phyloP scores from a whole-genome alignment of 768 basidiomycete species.

The Chalciporus sphaerocephalus region DNA sequence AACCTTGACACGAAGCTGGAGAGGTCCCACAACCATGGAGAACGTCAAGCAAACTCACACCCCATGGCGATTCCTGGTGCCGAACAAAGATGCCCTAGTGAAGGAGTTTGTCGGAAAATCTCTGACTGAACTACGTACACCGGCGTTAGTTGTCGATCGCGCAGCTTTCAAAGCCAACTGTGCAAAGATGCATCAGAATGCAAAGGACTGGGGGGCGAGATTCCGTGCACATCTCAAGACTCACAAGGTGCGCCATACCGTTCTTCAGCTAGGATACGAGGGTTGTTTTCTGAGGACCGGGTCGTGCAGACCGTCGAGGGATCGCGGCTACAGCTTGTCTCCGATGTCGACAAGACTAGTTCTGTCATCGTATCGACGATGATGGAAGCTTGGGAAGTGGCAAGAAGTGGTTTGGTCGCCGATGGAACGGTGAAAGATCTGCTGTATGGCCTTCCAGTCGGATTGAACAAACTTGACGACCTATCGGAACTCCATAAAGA shows the following conservation, averaged over 20 bases:
- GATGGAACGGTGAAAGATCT: conserved; percentile 78
- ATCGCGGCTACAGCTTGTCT: conserved; percentile 60
- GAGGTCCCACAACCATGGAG: conserved; percentile 16
- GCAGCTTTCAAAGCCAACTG: conserved; percentile 71
- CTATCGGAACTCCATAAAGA: conserved; percentile 56
- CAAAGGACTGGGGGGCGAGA: conserved; percentile 59
- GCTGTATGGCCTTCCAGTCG: conserved; percentile 74
- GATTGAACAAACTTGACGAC: conserved; percentile 67
- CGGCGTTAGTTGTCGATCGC: conserved; percentile 75
- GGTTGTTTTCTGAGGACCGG: conserved; percentile 8
- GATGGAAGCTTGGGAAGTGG: conserved; percentile 76
- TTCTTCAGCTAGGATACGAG: not conserved
- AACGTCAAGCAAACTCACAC: conserved; percentile 43
- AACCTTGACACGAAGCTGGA: not conserved
- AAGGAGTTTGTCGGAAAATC: conserved; percentile 55
- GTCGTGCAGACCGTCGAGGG: conserved; percentile 68
- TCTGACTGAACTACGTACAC: conserved; percentile 61
- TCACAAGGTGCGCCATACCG: conserved; percentile 57
- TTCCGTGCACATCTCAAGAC: conserved; percentile 87
- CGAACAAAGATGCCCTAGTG: conserved; percentile 47
- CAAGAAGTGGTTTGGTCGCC: conserved; percentile 59
- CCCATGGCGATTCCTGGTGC: conserved; percentile 37
- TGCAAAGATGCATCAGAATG: conserved; percentile 62
- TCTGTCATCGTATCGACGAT: conserved; percentile 79
- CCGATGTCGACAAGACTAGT: conserved; percentile 47